Evolutionary conservation across 2,329 filamentous ascomycete genomes (phyloP).

Genomic region (Aspergillus sp.): DNA sequence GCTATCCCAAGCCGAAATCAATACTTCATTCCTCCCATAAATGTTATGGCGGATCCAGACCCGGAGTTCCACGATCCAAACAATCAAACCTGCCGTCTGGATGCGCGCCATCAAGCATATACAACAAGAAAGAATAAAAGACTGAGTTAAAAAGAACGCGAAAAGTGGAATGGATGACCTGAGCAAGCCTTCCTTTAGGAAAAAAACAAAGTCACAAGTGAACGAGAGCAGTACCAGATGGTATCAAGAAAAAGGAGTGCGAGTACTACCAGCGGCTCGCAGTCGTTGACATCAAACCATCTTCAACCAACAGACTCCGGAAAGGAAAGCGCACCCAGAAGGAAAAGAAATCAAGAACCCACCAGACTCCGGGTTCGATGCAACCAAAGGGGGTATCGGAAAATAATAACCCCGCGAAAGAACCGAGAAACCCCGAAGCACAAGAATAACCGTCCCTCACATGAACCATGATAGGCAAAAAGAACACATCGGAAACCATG

Average conservation of each 20-base stretch:
- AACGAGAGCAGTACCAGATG: background rate
- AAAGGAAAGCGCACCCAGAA: constrained; percentile 8
- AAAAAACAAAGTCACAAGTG: background rate
- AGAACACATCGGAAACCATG: constrained; percentile 7
- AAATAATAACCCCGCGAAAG: constrained; percentile 8
- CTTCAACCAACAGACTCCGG: constrained; percentile 7
- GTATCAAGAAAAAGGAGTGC: constrained; percentile 1
- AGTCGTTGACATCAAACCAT: constrained; percentile 5
- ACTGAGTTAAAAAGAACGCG: background rate
- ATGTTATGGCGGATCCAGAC: background rate
- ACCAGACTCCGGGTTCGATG: constrained; percentile 22
- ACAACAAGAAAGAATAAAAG: background rate
- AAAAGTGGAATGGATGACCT: background rate
- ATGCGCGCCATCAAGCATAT: background rate
- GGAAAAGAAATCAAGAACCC: constrained; percentile 9
- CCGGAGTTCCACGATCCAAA: background rate
- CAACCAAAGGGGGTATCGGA: constrained; percentile 13
- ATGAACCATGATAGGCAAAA: constrained; percentile 5
- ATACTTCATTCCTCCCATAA: background rate
- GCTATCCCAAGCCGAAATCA: background rate
- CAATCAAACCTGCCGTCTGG: background rate
- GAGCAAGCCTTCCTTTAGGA: background rate
- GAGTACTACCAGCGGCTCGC: constrained; percentile 1
- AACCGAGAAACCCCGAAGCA: constrained; percentile 10
- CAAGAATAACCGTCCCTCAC: constrained; percentile 10